These are phyloP conservation scores for Elaeis oleifera DNA, from an alignment of 202 grass and related monocot genomes.

Conservation along the genomic window DNA sequence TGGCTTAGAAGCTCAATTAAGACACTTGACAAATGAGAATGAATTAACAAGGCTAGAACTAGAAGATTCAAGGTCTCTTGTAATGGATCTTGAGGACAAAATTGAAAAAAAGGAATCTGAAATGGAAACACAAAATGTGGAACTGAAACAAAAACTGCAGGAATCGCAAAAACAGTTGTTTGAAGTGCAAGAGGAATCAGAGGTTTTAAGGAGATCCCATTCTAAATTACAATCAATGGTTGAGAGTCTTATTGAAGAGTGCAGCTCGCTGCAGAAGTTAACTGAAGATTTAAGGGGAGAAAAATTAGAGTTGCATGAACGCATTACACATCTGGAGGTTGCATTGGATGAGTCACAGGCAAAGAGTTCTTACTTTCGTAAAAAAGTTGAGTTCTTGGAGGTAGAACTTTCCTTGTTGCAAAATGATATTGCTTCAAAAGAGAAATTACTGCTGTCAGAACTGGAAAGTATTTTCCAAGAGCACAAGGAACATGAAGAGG, in stretches of 20 bases:
- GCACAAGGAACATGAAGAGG: constrained; percentile 87
- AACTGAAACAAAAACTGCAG: constrained; percentile 57
- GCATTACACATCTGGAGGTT: constrained; percentile 54
- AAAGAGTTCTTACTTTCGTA: constrained; percentile 52
- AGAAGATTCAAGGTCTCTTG: constrained; percentile 61
- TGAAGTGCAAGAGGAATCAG: constrained; percentile 64
- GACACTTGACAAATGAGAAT: constrained; percentile 43
- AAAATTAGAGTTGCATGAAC: constrained; percentile 66
- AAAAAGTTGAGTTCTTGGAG: constrained; percentile 71
- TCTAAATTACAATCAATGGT: constrained; percentile 70
- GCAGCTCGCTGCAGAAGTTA: constrained; percentile 70
- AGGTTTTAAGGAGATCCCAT: constrained; percentile 76
- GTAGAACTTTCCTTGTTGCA: constrained; percentile 63
- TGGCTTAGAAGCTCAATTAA: constrained; percentile 63
- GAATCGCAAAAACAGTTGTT: constrained; percentile 44
- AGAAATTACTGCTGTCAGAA: constrained; percentile 79
- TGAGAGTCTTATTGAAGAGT: constrained; percentile 93
- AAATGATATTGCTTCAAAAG: constrained; percentile 64
- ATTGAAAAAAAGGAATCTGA: constrained; percentile 50
- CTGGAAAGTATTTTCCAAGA: constrained; percentile 85
- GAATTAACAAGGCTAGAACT: constrained; percentile 56
- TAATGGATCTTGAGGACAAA: constrained; percentile 60
- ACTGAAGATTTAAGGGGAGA: constrained; percentile 66
- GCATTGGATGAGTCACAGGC: constrained; percentile 65
- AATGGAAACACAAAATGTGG: constrained; percentile 51